A percentile compares a stretch with the other conserved stretches of the same genome.
Conservation (phyloP, 169 alveolate genomes). For the Cryptosporidium meleagridis region DNA sequence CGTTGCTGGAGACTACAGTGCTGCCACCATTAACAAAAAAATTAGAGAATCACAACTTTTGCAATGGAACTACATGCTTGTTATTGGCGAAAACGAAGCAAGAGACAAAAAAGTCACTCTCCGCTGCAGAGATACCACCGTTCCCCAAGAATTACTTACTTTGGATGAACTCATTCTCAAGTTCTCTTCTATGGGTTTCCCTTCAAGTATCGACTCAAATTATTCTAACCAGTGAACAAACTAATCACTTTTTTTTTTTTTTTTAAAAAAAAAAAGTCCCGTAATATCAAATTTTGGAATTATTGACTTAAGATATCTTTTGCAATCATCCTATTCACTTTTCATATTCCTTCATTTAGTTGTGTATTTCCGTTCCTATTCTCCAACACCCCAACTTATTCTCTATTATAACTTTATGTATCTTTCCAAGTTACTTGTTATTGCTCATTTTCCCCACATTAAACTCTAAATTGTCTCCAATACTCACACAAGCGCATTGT, state of each 20-base stretch:
- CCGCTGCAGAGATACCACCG: constrained; percentile 87
- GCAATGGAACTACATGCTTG: constrained; percentile 94
- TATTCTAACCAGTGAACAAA: not conserved
- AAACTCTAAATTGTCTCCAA: not conserved
- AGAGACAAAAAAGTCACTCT: constrained; percentile 85
- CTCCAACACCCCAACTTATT: too few species aligned
- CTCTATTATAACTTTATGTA: not conserved
- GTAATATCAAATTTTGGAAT: not conserved
- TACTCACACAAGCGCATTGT: not conserved
- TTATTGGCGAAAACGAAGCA: constrained; percentile 97
- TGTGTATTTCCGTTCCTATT: too few species aligned
- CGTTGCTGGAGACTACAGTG: constrained; percentile 91
- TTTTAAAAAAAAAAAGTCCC: not conserved
- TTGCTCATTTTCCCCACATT: not conserved
- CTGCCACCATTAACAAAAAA: constrained; percentile 94
- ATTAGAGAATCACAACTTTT: constrained; percentile 95
- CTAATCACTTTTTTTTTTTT: not conserved
- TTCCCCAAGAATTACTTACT: constrained; percentile 80
- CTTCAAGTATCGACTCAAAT: not conserved
- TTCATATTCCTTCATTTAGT: too few species aligned
- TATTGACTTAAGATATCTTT: too few species aligned
- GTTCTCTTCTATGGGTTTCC: constrained; percentile 50
- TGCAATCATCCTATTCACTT: too few species aligned
- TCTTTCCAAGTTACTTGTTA: not conserved
- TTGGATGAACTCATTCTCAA: constrained; percentile 79